These are phyloP conservation scores for Kockovaella imperatae DNA, from an alignment of 768 basidiomycete species.

Conservation along the genomic window DNA sequence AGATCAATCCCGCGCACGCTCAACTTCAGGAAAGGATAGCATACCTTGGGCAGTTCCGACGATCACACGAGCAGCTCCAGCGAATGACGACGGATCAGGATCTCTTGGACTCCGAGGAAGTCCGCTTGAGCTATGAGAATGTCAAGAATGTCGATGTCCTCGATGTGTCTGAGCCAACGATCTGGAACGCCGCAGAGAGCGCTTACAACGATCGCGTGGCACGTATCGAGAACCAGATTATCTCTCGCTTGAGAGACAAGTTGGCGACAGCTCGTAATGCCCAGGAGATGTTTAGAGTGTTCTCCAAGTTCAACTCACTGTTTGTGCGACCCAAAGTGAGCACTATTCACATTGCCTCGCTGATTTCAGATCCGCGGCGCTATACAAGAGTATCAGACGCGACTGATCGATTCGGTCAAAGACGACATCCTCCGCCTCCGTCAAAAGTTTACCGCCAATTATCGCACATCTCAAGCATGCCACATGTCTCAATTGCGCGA, in stretches of 20 bases:
- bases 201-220: constrained; percentile 97
- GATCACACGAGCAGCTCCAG: constrained; percentile 93
- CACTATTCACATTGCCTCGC: background rate
- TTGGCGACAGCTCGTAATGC: constrained; percentile 93
- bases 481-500: constrained; percentile 99
- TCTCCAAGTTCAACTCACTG: constrained; percentile 94
- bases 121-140: constrained; percentile 92
- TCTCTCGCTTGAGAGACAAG: constrained; percentile 80
- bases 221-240: constrained; percentile 96
- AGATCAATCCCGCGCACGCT: constrained; percentile 80
- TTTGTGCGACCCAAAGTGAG: constrained; percentile 90
- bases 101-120: constrained; percentile 97
- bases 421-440: constrained; percentile 94
- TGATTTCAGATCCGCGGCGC: constrained; percentile 76
- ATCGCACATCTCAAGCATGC: constrained; percentile 88
- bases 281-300: constrained; percentile 99
- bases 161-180: constrained; percentile 93
- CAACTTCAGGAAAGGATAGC: constrained; percentile 80
- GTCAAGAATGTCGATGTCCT: constrained; percentile 93
- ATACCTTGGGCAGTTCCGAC: constrained; percentile 85
- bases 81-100: constrained; percentile 96
- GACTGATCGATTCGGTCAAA: constrained; percentile 96
- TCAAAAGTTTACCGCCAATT: constrained; percentile 96
- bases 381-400: constrained; percentile 98
- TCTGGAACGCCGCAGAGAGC: constrained; percentile 94